These are phyloP conservation scores for Cerioporus squamosus DNA, from an alignment of 1,284 basidiomycete genomes.

Conservation along the genomic window DNA sequence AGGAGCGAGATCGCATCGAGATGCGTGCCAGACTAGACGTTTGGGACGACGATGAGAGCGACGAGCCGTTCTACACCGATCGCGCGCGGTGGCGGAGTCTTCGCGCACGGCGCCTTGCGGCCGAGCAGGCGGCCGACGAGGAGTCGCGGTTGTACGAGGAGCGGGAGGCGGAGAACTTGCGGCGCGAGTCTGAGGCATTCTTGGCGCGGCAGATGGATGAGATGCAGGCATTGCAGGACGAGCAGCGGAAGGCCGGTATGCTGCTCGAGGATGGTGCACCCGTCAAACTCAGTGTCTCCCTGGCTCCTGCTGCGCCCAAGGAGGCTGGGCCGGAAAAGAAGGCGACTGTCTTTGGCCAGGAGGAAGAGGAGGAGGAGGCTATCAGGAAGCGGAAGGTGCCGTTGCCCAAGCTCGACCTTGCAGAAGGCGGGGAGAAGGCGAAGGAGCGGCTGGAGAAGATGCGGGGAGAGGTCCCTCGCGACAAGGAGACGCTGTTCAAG, in stretches of 20 bases:
- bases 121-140: constrained; percentile 83
- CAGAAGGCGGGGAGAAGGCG: constrained; percentile 75
- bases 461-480: constrained; percentile 66
- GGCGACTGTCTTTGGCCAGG: constrained; percentile 72
- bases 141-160: constrained; percentile 83
- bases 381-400: constrained; percentile 79
- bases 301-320: constrained; percentile 54
- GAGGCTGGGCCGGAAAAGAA: constrained; percentile 52
- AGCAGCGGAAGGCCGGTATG: constrained; percentile 86
- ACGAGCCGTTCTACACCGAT: constrained; percentile 86
- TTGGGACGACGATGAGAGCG: constrained; percentile 92
- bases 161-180: constrained; percentile 81
- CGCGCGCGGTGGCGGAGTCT: constrained; percentile 80
- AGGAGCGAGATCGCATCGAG: constrained; percentile 73
- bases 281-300: constrained; percentile 79
- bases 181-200: constrained; percentile 87
- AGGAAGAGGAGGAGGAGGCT: constrained; percentile 83
- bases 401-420: constrained; percentile 86
- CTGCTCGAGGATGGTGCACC: constrained; percentile 90
- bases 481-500: constrained; percentile 78
- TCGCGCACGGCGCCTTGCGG: constrained; percentile 65
- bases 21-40: constrained; percentile 75
- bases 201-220: constrained; percentile 90
- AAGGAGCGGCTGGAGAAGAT: constrained; percentile 81
- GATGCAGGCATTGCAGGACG: constrained; percentile 84